These are phyloP conservation scores for Sphaerostilbella broomeana DNA, from an alignment of 2,329 filamentous ascomycete genomes.

Conservation along the genomic window DNA sequence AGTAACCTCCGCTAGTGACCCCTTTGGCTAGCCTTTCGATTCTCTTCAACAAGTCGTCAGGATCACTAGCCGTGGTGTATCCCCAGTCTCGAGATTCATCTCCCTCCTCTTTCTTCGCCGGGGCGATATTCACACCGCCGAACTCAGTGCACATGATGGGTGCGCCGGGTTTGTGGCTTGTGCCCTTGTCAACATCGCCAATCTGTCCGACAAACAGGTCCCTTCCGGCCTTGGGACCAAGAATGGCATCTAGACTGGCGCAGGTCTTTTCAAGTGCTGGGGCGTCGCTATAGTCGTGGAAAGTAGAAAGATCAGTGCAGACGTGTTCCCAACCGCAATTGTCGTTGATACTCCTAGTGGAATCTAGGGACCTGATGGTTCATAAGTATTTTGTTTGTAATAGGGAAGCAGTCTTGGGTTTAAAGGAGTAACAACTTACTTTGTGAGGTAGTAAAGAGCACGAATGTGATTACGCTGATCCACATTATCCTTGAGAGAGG, in stretches of 20 bases:
- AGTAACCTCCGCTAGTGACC: conserved; percentile 48
- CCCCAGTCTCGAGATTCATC: conserved; percentile 53
- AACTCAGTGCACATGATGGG: conserved; percentile 63
- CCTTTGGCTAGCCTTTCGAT: conserved; percentile 54
- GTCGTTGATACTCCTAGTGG: conserved; percentile 60
- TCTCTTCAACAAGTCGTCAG: conserved; percentile 51
- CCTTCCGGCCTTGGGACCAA: conserved; percentile 44
- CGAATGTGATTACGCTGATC: conserved; percentile 59
- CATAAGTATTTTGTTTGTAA: not conserved
- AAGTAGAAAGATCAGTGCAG: conserved; percentile 56
- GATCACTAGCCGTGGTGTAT: conserved; percentile 58
- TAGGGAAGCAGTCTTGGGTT: not conserved
- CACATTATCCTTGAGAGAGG: conserved; percentile 46
- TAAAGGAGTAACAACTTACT: conserved; percentile 31
- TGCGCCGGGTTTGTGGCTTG: conserved; percentile 45
- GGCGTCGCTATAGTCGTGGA: conserved; percentile 60
- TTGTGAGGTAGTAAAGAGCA: conserved; percentile 57
- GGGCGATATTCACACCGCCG: conserved; percentile 60
- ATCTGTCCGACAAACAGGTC: conserved; percentile 49
- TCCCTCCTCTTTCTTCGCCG: conserved; percentile 24
- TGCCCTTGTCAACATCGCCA: conserved; percentile 37
- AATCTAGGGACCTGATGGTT: conserved; percentile 44
- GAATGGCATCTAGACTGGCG: conserved; percentile 44
- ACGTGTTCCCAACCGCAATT: conserved; percentile 70
- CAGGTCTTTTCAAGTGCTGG: conserved; percentile 50